Evolutionary conservation across 2,329 filamentous ascomycete genomes (phyloP), one percentile per base, ranked within the genome.

Genomic region (Sclerotinia spermophila): DNA sequence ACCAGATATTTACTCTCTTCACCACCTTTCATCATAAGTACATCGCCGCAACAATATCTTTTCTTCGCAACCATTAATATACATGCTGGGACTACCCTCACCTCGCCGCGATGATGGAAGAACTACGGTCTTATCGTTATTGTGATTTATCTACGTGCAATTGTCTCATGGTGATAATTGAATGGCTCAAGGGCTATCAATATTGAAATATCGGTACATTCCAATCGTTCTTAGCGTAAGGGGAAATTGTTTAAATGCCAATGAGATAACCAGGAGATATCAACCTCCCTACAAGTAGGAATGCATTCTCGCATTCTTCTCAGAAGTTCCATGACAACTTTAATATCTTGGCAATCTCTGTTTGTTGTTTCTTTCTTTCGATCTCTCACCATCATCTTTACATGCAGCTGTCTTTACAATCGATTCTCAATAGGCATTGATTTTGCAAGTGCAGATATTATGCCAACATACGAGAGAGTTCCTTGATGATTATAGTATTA

Each of bases 381-480:
- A 48, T 4, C n/a, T 21, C 24, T 27, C 27, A 60, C 33, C 17
- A 42, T 21, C 27, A 35, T 40, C 11, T 19, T 42, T 42, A 8
- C 6, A 56, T 33, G 35, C 10, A 61, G 19, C 33, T 42, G 13
- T 35, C 35, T 58, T 67, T 19, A 58, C 11, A 21, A 56, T 15
- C 8, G 13, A 42, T 30, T n/a, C 30, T 30, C 8, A 1, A 35
- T 35, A 6, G 7, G 27, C 53, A 33, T 42, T 5, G 5, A 51
- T 35, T 24, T 69, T 5, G 35, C 65, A 67, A 64, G 58, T 68
- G 56, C 58, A 44, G 44, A 30, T 69, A 55, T 44, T 27, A 69
- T 55, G 44, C 35, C 58, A 27, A 44, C 4, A 53, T 35, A 66
- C 24, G 35, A 27, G 11, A 24, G 17, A 66, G 45, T 10, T 53